These are phyloP conservation scores for Salix arbutifolia DNA, from an alignment of 345 rosid species.

Conservation along the genomic window DNA sequence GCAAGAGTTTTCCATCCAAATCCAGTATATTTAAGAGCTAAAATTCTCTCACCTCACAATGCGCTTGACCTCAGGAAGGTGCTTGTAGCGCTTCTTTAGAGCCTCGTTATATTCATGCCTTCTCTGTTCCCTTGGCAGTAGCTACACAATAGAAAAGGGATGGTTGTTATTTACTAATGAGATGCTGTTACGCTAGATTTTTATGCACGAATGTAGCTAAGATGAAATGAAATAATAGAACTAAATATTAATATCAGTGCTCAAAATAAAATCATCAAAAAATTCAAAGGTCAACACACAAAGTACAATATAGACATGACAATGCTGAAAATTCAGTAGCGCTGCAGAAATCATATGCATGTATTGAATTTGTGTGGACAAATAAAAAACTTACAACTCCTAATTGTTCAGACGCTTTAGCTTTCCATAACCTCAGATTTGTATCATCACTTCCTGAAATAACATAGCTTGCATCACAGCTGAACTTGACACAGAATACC, in stretches of 20 bases:
- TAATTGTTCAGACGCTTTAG: conserved; percentile 91
- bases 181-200: not conserved
- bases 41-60: conserved; percentile 54
- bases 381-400: conserved; percentile 68
- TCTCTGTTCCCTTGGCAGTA: conserved; percentile 81
- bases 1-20: not conserved
- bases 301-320: not conserved
- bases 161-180: not conserved
- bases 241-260: not conserved
- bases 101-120: conserved; percentile 80
- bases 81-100: conserved; percentile 80
- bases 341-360: not conserved
- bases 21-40: not conserved
- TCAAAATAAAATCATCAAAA: not conserved
- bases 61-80: conserved; percentile 85
- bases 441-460: conserved; percentile 97
- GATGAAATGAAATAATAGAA: not conserved
- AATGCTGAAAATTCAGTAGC: not conserved
- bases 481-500: conserved; percentile 90
- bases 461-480: conserved; percentile 85
- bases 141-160: conserved; percentile 34
- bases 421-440: conserved; percentile 93
- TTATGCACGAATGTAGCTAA: not conserved
- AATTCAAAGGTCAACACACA: not conserved
- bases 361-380: not conserved